These are phyloP conservation scores for Cynara cardunculus DNA, from an alignment of 129 eudicot genomes.

Conservation along the genomic window DNA sequence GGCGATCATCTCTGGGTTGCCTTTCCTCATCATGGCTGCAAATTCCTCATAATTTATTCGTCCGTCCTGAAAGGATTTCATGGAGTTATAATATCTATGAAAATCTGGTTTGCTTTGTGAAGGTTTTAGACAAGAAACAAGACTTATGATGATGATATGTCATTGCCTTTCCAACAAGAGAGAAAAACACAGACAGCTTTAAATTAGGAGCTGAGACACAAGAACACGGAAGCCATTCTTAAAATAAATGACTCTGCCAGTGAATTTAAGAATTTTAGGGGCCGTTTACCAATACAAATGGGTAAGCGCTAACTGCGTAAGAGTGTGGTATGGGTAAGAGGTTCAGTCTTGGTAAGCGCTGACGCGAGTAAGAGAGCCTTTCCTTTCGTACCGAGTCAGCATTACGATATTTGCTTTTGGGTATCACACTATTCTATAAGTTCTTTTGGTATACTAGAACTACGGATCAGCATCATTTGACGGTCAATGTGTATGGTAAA, in stretches of 20 bases:
- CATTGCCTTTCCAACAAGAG: neutral
- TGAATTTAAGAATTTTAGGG: neutral
- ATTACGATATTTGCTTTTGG: too few relatives aligned
- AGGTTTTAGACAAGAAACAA: too few relatives aligned
- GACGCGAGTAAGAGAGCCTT: neutral
- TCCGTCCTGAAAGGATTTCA: slow-evolving; percentile 68
- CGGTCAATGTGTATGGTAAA: neutral
- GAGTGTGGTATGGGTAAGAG: neutral
- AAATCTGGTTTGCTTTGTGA: neutral
- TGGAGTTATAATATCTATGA: neutral
- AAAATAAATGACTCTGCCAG: neutral
- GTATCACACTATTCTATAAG: too few relatives aligned
- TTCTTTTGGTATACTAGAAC: too few relatives aligned
- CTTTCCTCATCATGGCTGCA: slow-evolving; percentile 94
- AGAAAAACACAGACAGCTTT: neutral
- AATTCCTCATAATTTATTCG: slow-evolving; percentile 87
- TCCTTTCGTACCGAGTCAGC: neutral
- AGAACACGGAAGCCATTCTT: neutral
- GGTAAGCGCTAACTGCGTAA: neutral
- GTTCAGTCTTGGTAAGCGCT: neutral
- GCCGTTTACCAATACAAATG: neutral
- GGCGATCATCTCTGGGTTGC: slow-evolving; percentile 56
- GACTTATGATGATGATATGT: too few relatives aligned
- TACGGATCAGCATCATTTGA: neutral
- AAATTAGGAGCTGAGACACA: neutral